A percentile compares a stretch with the other conserved stretches of the same genome.
These are phyloP conservation scores for Ophiocordyceps australis DNA, from an alignment of 2,329 filamentous ascomycete genomes.

Conservation along the genomic window DNA sequence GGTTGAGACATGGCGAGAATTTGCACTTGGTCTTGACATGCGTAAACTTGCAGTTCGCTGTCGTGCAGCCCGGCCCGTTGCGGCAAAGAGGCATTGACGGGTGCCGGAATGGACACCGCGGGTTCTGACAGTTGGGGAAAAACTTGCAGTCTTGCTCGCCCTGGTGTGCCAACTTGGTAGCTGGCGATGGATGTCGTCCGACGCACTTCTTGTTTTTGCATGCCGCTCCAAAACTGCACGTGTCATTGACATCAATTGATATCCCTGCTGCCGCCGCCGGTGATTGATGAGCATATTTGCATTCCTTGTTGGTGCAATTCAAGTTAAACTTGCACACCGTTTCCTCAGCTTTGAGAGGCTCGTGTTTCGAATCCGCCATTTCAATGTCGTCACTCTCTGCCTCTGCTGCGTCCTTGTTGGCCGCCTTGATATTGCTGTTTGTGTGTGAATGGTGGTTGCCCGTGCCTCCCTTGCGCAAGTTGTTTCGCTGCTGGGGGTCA, in stretches of 20 bases:
- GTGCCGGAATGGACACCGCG: constrained; percentile 75
- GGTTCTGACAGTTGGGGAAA: constrained; percentile 81
- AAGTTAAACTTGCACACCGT: constrained; percentile 81
- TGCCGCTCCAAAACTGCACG: constrained; percentile 70
- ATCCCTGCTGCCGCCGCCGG: constrained; percentile 67
- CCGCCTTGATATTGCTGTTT: constrained; percentile 13
- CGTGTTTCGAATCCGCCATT: constrained; percentile 33
- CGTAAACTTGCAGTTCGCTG: constrained; percentile 71
- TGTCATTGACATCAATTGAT: constrained; percentile 60
- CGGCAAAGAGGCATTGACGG: constrained; percentile 73
- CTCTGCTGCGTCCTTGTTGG: constrained; percentile 15
- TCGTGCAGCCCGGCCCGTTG: constrained; percentile 77
- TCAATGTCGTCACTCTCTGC: constrained; percentile 51
- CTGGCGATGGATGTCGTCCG: constrained; percentile 80
- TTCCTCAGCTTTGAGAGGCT: constrained; percentile 38
- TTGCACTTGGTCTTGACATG: constrained; percentile 75
- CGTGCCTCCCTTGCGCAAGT: constrained; percentile 31
- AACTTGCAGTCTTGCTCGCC: constrained; percentile 78
- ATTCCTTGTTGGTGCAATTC: constrained; percentile 73
- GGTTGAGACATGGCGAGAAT: constrained; percentile 81
- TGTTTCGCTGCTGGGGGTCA: constrained; percentile 24
- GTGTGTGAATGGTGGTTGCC: constrained; percentile 18
- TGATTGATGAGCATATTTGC: constrained; percentile 87
- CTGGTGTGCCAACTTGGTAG: constrained; percentile 60
- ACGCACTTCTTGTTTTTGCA: constrained; percentile 96